phyloP scores from a whole-genome alignment of 2,329 filamentous ascomycete species.

The Claviceps sp. region DNA sequence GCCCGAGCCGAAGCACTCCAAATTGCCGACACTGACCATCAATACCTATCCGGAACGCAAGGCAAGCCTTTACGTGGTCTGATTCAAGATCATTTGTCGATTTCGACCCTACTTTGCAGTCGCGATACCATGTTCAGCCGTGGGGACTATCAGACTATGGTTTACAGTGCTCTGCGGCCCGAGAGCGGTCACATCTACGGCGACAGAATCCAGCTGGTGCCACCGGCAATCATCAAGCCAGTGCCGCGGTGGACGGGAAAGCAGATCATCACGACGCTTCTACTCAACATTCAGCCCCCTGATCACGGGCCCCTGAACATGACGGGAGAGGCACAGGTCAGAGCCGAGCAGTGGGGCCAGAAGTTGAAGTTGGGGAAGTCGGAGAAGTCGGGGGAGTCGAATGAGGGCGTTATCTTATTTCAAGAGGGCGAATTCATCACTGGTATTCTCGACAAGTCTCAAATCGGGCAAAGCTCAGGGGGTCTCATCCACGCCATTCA shows the following conservation, averaged over 20 bases:
- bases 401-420: slow-evolving; percentile 73
- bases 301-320: slow-evolving; percentile 68
- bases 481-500: slow-evolving; percentile 87
- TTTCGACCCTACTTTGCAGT: slow-evolving; percentile 81
- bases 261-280: slow-evolving; percentile 81
- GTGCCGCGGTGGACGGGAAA: slow-evolving; percentile 85
- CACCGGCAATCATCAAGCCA: slow-evolving; percentile 73
- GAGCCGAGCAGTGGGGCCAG: slow-evolving; percentile 64
- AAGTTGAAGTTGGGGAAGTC: slow-evolving; percentile 13
- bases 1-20: slow-evolving; percentile 85
- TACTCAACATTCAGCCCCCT: slow-evolving; percentile 79
- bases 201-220: slow-evolving; percentile 67
- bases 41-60: slow-evolving; percentile 87
- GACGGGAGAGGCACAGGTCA: slow-evolving; percentile 64
- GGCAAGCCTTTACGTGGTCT: slow-evolving; percentile 89
- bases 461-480: slow-evolving; percentile 76
- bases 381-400: slow-evolving; percentile 24
- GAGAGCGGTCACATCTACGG: slow-evolving; percentile 80
- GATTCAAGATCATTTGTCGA: slow-evolving; percentile 96
- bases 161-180: slow-evolving; percentile 80
- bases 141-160: slow-evolving; percentile 82
- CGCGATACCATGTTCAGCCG: slow-evolving; percentile 83
- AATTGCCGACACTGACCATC: slow-evolving; percentile 91
- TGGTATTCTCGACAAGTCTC: slow-evolving; percentile 90
- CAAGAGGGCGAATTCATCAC: slow-evolving; percentile 76